Base-by-base conservation (phyloP, 768 basidiomycete genomes). In the Plicaturopsis crispa region DNA sequence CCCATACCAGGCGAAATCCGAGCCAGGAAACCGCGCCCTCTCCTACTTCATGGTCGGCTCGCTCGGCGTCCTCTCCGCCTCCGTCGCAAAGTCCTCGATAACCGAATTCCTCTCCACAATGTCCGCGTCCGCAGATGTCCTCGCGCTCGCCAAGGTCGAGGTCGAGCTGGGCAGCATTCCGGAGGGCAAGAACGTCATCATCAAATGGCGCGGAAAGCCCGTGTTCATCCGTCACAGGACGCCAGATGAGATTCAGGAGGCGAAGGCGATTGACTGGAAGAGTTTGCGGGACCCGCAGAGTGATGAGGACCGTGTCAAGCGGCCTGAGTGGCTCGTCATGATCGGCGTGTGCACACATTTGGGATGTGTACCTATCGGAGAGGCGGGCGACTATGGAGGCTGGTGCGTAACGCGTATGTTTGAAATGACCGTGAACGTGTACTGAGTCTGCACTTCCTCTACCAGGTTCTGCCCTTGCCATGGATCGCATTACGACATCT, bases 151-250 rank as follows among this genome's bases (percentile, higher is more conserved):
- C 44, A 98, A 97, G 70, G 89, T 97, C 45, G 96, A 99, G 66
- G 80, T 99, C 43, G 90, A 94, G 26, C 78, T 99, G 44, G 64
- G 67, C 39, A 69, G 64, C 44, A 98, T 99, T 54, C 96, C 96
- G 24, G 91, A 97, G 73, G 92, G 92, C 62, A 93, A 92, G 77
- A 93, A 94, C 58, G 86, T 84, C 50, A 80, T 94, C 63, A 87
- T 93, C 68, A 92, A 97, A 71, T 99, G 96, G 96, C 87, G 96
- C 55, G 96, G 96, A 61, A 99, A 99, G 73, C 96, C 96, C 48
- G 96, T 99, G 39, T 98, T 98, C 73, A 91, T 99, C 60, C 80
- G 96, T 48, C 96, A 99, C 71, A 80, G 96, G 54, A 99, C 96
- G 11, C 53, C 72, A 40, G 74, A 70, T 40, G 96, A 99, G 70